Conservation (phyloP, 345 rosid genomes). For the Moricandia arvensis region DNA sequence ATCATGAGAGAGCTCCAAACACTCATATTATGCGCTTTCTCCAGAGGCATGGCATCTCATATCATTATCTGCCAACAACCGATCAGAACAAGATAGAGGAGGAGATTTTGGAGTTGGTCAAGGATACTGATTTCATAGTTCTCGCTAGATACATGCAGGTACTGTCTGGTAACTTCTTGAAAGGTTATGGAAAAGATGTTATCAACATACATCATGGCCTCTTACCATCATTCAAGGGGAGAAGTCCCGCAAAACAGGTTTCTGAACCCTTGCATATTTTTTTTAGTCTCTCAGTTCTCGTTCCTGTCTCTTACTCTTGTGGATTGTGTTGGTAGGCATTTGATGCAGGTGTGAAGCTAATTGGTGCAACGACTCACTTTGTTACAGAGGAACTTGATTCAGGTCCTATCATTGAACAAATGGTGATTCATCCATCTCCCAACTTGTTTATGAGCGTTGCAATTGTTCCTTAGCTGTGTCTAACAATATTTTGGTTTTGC, state of each 20-base stretch:
- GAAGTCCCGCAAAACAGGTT: slow-evolving; percentile 84
- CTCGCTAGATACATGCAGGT: slow-evolving; percentile 99
- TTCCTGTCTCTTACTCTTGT: slow-evolving; percentile 35
- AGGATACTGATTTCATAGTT: slow-evolving; percentile 81
- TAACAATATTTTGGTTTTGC: slow-evolving; percentile 34
- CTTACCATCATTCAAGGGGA: slow-evolving; percentile 95
- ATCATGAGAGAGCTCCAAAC: slow-evolving; percentile 82
- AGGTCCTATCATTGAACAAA: slow-evolving; percentile 96
- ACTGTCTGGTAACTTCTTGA: slow-evolving; percentile 69
- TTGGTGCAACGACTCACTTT: slow-evolving; percentile 95
- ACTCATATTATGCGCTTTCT: slow-evolving; percentile 83
- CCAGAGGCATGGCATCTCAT: slow-evolving; percentile 85
- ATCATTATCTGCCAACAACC: slow-evolving; percentile 60
- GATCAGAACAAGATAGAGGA: slow-evolving; percentile 63
- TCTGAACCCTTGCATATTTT: slow-evolving; percentile 4
- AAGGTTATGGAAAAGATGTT: slow-evolving; percentile 76
- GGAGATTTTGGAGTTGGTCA: slow-evolving; percentile 77
- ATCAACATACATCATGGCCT: slow-evolving; percentile 99
- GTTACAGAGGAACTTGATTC: slow-evolving; percentile 94
- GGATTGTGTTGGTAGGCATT: slow-evolving; percentile 73
- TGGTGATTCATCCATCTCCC: slow-evolving; percentile 54
- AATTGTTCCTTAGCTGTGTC: slow-evolving; percentile 15
- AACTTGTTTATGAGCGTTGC: slow-evolving; percentile 11
- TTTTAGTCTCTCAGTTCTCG: not conserved
- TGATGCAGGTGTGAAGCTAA: slow-evolving; percentile 92